Percentiles rank a stretch among this genome's conserved stretches.
Evolutionary conservation across 2,329 filamentous ascomycete genomes (phyloP).

Genomic region (Ceratocystis destructans): DNA sequence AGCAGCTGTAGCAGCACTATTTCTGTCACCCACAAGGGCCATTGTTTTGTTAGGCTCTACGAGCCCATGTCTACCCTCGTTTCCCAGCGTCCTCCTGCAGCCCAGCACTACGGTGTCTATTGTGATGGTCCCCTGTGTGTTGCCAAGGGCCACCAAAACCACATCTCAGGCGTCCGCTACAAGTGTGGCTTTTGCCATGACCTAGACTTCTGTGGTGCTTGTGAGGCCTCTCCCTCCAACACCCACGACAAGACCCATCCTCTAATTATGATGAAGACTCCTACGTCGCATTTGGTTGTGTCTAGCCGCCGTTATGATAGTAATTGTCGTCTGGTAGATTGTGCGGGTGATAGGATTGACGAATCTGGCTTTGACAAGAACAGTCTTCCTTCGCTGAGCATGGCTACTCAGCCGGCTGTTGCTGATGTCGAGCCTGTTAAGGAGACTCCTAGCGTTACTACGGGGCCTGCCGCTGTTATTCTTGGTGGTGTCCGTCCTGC

Average conservation of each 20-base stretch:
- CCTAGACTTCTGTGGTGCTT: conserved; percentile 85
- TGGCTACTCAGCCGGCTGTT: conserved; percentile 16
- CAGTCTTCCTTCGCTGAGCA: not conserved
- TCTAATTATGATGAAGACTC: conserved; percentile 90
- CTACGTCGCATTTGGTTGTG: conserved; percentile 45
- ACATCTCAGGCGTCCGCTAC: conserved; percentile 79
- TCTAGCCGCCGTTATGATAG: conserved; percentile 62
- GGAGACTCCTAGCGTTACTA: conserved; percentile 10
- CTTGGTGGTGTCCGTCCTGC: conserved; percentile 13
- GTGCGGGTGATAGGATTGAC: conserved; percentile 50
- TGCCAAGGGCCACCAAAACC: conserved; percentile 35
- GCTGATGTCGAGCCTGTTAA: conserved; percentile 21
- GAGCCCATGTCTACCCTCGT: conserved; percentile 43
- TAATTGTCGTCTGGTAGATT: conserved; percentile 48
- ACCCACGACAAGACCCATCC: conserved; percentile 91
- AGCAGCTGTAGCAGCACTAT: conserved; percentile 56
- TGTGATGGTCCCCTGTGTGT: conserved; percentile 86
- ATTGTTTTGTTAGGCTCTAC: conserved; percentile 83
- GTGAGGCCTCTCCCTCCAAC: conserved; percentile 76
- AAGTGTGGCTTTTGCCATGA: conserved; percentile 96
- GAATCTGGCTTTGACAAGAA: not conserved
- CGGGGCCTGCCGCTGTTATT: conserved; percentile 20
- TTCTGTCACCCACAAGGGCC: conserved; percentile 56
- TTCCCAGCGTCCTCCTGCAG: conserved; percentile 18
- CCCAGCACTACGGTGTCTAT: conserved; percentile 70